phyloP scores from a whole-genome alignment of 495 filamentous ascomycete genomes.

The Lichenothelia convexa region DNA sequence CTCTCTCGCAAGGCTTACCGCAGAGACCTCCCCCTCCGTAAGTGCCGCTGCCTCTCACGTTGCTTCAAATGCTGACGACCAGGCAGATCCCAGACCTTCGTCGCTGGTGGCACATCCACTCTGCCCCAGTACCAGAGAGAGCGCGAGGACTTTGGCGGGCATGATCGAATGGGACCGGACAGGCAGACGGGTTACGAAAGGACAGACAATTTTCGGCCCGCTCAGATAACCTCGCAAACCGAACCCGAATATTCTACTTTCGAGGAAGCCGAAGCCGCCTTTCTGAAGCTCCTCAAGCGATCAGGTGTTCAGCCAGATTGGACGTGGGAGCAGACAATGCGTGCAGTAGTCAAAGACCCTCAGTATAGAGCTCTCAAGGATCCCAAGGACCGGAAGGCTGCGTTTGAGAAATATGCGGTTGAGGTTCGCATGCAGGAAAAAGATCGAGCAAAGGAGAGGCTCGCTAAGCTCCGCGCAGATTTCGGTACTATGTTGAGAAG shows the following conservation, averaged over 20 bases:
- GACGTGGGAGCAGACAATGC: conserved; percentile 83
- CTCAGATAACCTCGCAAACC: conserved; percentile 34
- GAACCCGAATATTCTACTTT: conserved; percentile 71
- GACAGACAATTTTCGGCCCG: conserved; percentile 36
- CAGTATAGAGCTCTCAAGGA: conserved; percentile 90
- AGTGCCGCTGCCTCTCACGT: conserved; percentile 14
- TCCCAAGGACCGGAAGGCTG: conserved; percentile 74
- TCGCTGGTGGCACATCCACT: conserved; percentile 41
- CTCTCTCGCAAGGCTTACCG: conserved; percentile 38
- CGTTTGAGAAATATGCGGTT: conserved; percentile 88
- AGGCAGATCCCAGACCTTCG: conserved; percentile 43
- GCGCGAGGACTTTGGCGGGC: conserved; percentile 28
- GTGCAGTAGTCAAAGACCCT: conserved; percentile 75
- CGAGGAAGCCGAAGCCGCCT: conserved; percentile 89
- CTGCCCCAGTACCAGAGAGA: conserved; percentile 32
- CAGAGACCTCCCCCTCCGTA: conserved; percentile 39
- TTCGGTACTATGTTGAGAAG: conserved; percentile 92
- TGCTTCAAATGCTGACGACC: conserved; percentile 5
- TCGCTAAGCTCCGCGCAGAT: conserved; percentile 81
- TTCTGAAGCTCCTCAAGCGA: conserved; percentile 74
- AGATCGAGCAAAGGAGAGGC: conserved; percentile 83
- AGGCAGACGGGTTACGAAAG: conserved; percentile 47
- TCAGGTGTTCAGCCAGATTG: conserved; percentile 75
- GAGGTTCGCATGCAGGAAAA: conserved; percentile 87
- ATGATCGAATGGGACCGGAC: conserved; percentile 40